These are phyloP conservation scores for Diplodia seriata DNA, from an alignment of 2,329 filamentous ascomycete genomes.

Conservation along the genomic window DNA sequence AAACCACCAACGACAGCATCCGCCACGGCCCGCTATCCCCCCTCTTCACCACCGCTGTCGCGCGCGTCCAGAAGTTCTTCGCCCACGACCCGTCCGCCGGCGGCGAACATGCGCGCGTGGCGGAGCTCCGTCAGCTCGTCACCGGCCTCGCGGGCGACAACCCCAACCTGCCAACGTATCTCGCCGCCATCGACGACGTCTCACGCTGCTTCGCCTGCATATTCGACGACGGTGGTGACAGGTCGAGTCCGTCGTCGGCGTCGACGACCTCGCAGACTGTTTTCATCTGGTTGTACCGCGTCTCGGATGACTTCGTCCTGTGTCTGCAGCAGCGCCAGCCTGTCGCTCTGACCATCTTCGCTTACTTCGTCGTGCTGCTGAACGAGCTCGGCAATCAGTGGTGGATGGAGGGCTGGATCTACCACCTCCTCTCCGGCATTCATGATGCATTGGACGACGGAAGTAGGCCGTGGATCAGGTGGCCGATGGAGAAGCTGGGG, in stretches of 20 bases:
- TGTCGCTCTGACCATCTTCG: constrained; percentile 21
- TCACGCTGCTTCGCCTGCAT: constrained; percentile 14
- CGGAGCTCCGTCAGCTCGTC: constrained; percentile 9
- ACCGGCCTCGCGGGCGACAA: neutral
- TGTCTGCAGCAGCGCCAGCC: constrained; percentile 21
- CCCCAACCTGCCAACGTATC: constrained; percentile 14
- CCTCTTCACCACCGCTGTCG: neutral
- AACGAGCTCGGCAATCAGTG: constrained; percentile 14
- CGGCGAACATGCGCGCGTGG: constrained; percentile 4
- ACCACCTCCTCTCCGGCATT: constrained; percentile 17
- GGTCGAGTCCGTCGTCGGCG: neutral
- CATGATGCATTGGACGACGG: constrained; percentile 23
- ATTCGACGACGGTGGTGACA: neutral
- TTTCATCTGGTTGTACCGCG: constrained; percentile 24
- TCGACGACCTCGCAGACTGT: constrained; percentile 4
- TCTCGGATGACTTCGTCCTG: constrained; percentile 25
- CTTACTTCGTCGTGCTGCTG: constrained; percentile 24
- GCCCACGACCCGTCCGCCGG: neutral
- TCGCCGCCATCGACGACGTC: constrained; percentile 12
- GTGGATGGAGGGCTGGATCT: constrained; percentile 28
- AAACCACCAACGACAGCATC: neutral
- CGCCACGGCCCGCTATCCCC: constrained; percentile 1
- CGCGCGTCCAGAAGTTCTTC: neutral
- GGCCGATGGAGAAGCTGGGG: constrained; percentile 28
- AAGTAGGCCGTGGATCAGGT: constrained; percentile 17